Percentiles rank a stretch among this genome's conserved stretches.
Evolutionary conservation across 306 rosid species (phyloP).

Genomic region (Leucaena leucocephala): DNA sequence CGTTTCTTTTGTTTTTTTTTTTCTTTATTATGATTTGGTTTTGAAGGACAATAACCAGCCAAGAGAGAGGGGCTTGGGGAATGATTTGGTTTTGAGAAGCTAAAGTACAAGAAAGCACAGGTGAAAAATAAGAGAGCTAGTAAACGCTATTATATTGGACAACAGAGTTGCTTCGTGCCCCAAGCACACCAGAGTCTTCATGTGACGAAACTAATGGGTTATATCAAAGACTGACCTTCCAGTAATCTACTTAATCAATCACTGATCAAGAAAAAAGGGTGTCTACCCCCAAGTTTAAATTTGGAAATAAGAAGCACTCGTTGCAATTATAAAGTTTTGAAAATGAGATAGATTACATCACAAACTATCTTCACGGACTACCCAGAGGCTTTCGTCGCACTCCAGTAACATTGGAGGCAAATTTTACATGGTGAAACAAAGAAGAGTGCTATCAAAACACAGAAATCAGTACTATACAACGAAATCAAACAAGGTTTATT

Average conservation of each 20-base stretch:
- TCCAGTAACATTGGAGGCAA: not conserved
- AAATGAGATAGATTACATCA: not conserved
- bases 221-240: not conserved
- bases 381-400: not conserved
- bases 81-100: not conserved
- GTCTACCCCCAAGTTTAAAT: not conserved
- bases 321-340: not conserved
- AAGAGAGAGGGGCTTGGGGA: not conserved
- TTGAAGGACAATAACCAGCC: not conserved
- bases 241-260: conserved; percentile 7
- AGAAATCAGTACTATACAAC: not conserved
- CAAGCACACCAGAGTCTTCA: not conserved
- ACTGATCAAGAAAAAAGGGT: not conserved
- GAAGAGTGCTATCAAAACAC: not conserved
- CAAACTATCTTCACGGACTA: not conserved
- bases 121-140: not conserved
- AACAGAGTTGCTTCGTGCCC: too few relatives aligned
- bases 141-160: not conserved
- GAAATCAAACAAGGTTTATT: not conserved
- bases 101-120: not conserved
- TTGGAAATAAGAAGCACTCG: not conserved
- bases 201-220: not conserved
- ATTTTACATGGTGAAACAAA: conserved; percentile 6
- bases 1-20: not conserved
- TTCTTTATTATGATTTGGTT: not conserved